phyloP scores from a whole-genome alignment of 345 rosid genomes.

The Pistacia integerrima region DNA sequence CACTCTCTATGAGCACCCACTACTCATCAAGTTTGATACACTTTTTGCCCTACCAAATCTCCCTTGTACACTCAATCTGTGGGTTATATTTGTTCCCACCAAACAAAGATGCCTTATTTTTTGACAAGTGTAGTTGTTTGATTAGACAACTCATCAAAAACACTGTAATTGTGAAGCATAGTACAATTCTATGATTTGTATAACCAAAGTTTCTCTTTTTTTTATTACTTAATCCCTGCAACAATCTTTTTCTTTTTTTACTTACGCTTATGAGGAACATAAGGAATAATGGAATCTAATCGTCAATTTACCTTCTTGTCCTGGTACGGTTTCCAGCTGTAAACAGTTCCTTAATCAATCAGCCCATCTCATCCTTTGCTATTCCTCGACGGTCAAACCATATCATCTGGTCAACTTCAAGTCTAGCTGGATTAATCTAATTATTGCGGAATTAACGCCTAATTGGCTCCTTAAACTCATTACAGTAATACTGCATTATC shows the following conservation, averaged over 20 bases:
- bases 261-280: slow-evolving; percentile 33
- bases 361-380: no score
- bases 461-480: slow-evolving; percentile 3
- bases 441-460: slow-evolving; percentile 32
- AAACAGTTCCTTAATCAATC: not conserved
- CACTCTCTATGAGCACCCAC: slow-evolving; percentile 41
- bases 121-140: slow-evolving; percentile 17
- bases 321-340: slow-evolving; percentile 56
- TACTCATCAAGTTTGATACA: slow-evolving; percentile 31
- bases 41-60: slow-evolving; percentile 27
- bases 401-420: slow-evolving; percentile 34
- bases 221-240: slow-evolving; percentile 28
- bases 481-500: not conserved
- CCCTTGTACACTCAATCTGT: slow-evolving; percentile 20
- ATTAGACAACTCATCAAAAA: slow-evolving; percentile 21
- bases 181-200: slow-evolving; percentile 10
- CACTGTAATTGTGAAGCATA: slow-evolving; percentile 2
- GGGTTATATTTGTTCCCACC: slow-evolving; percentile 2
- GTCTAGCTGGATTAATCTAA: slow-evolving; percentile 34
- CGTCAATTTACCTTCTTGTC: slow-evolving; percentile 47
- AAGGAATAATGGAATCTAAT: slow-evolving; percentile 66
- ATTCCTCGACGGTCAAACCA: slow-evolving; percentile 29
- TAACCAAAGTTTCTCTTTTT: not conserved
- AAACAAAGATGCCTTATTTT: not conserved
- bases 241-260: slow-evolving; percentile 27